Base-by-base conservation (phyloP, 129 eudicot species). In the Silybum marianum region DNA sequence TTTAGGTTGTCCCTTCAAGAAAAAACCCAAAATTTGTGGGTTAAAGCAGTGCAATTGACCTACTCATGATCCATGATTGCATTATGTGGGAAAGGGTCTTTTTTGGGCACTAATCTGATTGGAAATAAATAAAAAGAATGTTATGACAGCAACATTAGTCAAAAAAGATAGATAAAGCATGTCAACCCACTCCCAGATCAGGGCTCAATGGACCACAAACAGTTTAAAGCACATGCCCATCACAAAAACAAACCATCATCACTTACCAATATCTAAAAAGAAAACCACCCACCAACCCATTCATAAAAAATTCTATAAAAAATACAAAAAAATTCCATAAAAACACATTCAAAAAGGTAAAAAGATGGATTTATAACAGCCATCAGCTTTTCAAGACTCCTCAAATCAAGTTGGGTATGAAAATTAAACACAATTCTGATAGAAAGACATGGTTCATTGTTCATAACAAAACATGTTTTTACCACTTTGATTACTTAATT, bases 91-190 rank as follows among this genome's bases (percentile, higher is more conserved):
- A 83, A 83, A 78, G 83, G 34, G 13, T 60, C 69, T 73, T 83
- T 83, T 83, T 72, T 71, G 51, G 69, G 79, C 86, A 83, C 86
- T 83, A 78, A 83, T 48, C 74, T 77, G 69, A 78, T 78, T 78
- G 83, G 83, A 83, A 81, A 72, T 78, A 78, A 22, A n/a, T n/a
- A 16, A 65, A 65, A 65, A 83, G 86, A 83, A 83, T 78, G 83
- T 78, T 22, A 62, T 78, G 86, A 78, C 86, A 83, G 83, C 86
- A 83, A 78, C 83, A 78, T 54, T 65, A 78, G 83, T 65, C 51
- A 42, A 83, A 60, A 78, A 83, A 54, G 69, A 12, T 58, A 19
- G 23, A 58, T 39, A 82, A 83, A 77, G 86, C 82, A 83, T 83
- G 86, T 83, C 86, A 77, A 77, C 78, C 82, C 66, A 58, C 66